phyloP scores from a whole-genome alignment of 305 asterid species.

The Rubia peregrina region DNA sequence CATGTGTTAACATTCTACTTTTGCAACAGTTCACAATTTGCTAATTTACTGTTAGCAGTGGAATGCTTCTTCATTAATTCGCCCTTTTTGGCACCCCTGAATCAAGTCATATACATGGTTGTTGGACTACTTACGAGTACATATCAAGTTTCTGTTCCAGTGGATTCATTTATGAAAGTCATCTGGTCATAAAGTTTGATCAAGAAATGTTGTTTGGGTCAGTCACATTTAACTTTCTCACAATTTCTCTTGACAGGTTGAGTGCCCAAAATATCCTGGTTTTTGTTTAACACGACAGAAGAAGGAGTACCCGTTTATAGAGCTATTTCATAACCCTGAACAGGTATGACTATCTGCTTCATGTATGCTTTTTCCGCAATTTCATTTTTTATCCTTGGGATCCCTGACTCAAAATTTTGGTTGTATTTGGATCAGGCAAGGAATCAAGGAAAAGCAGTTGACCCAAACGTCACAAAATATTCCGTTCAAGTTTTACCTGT shows the following conservation, averaged over 20 bases:
- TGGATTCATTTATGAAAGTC: not conserved
- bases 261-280: slow-evolving; percentile 94
- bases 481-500: slow-evolving; percentile 83
- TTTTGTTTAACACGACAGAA: slow-evolving; percentile 88
- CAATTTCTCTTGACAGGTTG: slow-evolving; percentile 48
- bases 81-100: not conserved
- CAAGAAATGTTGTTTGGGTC: not conserved
- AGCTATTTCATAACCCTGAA: slow-evolving; percentile 82
- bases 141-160: not conserved
- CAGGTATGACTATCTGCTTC: slow-evolving; percentile 40
- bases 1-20: too few species aligned
- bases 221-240: not conserved
- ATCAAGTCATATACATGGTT: not conserved
- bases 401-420: not conserved
- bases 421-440: slow-evolving; percentile 40
- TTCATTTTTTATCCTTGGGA: slow-evolving; percentile 2
- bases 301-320: slow-evolving; percentile 87
- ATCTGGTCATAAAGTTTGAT: not conserved
- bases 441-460: slow-evolving; percentile 54
- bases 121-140: not conserved
- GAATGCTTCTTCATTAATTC: not conserved
- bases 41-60: not conserved
- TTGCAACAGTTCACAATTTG: not conserved
- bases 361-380: not conserved
- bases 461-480: slow-evolving; percentile 73